Base-by-base conservation (phyloP, 768 basidiomycete species). In the Asterophora parasitica region DNA sequence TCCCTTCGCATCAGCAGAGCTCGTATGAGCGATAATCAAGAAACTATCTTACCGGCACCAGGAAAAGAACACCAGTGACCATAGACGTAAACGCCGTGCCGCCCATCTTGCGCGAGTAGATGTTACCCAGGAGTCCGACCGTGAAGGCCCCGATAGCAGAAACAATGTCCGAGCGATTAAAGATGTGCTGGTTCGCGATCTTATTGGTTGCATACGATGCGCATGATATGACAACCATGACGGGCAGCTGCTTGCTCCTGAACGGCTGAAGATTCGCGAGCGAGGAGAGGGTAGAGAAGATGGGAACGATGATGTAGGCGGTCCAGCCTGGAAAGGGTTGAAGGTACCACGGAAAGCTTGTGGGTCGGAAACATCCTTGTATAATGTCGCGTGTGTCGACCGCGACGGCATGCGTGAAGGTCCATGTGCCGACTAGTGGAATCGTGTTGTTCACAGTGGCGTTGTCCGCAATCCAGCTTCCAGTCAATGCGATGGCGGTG, bases 21-120 rank as follows among this genome's bases (percentile, higher is more conserved):
- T 41, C 7, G 3, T 37, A 31, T 36, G 15, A 46, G 34, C n/a
- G n/a, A 53, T 13, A 6, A 23, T 23, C 23, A 23, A 10, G 48
- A 30, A 55, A 42, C 15, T 75, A 85, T 63, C 61, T 42, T 42
- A 91, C 89, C 10, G 91, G 91, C 19, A 93, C 88, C 50, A 92
- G 70, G 65, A 93, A 90, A 53, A 91, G 64, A 4, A 93, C 88
- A 32, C 89, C 90, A 19, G 90, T 87, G 33, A 92, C 88, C 91
- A 93, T 93, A 2, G 83, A 83, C 8, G 89, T 90, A 65, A 92
- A 92, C 15, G 90, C 90, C 3, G 89, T 92, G 7, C 89, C 90
- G 7, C 85, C 78, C 77, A 88, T 83, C 61, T 79, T 80, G 38
- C 89, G 75, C 33, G 89, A 91, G 63, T 91, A 91, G 1, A 85